Base-by-base conservation (phyloP, 176 grass and related monocot genomes). In the Echinochloa phyllopogon region DNA sequence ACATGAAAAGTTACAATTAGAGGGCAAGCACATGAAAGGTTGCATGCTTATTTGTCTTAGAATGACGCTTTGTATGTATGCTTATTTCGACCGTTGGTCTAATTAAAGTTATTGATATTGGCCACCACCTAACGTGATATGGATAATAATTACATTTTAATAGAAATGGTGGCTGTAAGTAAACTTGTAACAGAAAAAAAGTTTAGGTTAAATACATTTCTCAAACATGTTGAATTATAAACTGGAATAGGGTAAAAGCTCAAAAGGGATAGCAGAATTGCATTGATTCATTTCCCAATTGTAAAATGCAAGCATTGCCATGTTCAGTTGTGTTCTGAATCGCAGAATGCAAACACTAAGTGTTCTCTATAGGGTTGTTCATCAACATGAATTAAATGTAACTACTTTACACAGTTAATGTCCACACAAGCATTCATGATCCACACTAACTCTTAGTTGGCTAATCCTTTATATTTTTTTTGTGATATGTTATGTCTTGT, bases 321-420 rank as follows among this genome's bases (percentile, higher is more conserved):
- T 65, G 8, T 58, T 44, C 57, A 13, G 42, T 78, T 77, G 7
- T 24, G 47, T 56, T 76, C 52, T 82, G 56, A 69, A 76, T 24
- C 10, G 41, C 65, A 59, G 39, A 68, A 85, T 58, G 39, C 50
- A 89, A 74, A 62, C n/a, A 43, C 50, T 72, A 17, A 49, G 51
- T 59, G 21, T 59, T 65, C n/a, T 75, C 7, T 69, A 60, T 27
- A 84, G 14, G n/a, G 17, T 25, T 25, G 59, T 85, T 40, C n/a
- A 85, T 65, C 27, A 68, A 69, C 61, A 75, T 78, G 6, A 84
- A 72, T 33, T 88, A 49, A 66, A 65, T 3, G 78, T 64, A 59
- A 65, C 10, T 76, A 50, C 41, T 69, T 21, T 39, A 62, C 36
- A 42, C 4, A 21, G 10, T 43, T 51, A 48, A 42, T 51, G 64